phyloP scores from a whole-genome alignment of 2,329 filamentous ascomycete genomes.

The Ceratocystis huliohia region DNA sequence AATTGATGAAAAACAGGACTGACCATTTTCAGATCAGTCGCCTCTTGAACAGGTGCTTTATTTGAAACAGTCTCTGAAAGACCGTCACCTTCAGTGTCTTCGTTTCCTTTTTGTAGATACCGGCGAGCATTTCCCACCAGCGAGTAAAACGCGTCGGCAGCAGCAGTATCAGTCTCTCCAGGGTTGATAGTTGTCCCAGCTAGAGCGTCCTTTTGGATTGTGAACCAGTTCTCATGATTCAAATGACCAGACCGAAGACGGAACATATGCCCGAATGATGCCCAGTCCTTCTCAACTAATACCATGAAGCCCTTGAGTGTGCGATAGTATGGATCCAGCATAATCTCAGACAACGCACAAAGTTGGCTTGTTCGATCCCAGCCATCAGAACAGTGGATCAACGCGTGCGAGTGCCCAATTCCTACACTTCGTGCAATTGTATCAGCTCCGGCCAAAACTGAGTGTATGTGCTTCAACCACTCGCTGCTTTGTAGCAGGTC shows the following conservation, averaged over 20 bases:
- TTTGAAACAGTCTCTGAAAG: slow-evolving; percentile 31
- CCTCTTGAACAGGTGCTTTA: slow-evolving; percentile 42
- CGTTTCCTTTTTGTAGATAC: slow-evolving; percentile 57
- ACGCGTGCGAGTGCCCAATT: slow-evolving; percentile 81
- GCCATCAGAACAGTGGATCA: slow-evolving; percentile 96
- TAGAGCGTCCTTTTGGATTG: slow-evolving; percentile 67
- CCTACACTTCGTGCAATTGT: slow-evolving; percentile 80
- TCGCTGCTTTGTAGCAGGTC: slow-evolving; percentile 71
- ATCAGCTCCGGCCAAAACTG: slow-evolving; percentile 70
- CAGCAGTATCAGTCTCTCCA: slow-evolving; percentile 44
- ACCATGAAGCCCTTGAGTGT: slow-evolving; percentile 92
- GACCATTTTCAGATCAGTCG: slow-evolving; percentile 76
- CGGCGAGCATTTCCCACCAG: slow-evolving; percentile 73
- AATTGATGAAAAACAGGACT: slow-evolving; percentile 98
- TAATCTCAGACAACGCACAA: slow-evolving; percentile 79
- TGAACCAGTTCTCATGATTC: slow-evolving; percentile 88
- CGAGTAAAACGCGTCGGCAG: slow-evolving; percentile 69
- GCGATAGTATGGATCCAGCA: slow-evolving; percentile 89
- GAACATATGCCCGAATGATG: slow-evolving; percentile 98
- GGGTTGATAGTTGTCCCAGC: slow-evolving; percentile 51
- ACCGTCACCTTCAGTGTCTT: slow-evolving; percentile 48
- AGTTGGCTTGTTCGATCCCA: slow-evolving; percentile 97
- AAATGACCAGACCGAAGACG: slow-evolving; percentile 78
- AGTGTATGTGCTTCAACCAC: slow-evolving; percentile 82
- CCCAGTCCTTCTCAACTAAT: slow-evolving; percentile 91